phyloP scores from a whole-genome alignment of 805 yeast genomes.

The Ogataea sp. region DNA sequence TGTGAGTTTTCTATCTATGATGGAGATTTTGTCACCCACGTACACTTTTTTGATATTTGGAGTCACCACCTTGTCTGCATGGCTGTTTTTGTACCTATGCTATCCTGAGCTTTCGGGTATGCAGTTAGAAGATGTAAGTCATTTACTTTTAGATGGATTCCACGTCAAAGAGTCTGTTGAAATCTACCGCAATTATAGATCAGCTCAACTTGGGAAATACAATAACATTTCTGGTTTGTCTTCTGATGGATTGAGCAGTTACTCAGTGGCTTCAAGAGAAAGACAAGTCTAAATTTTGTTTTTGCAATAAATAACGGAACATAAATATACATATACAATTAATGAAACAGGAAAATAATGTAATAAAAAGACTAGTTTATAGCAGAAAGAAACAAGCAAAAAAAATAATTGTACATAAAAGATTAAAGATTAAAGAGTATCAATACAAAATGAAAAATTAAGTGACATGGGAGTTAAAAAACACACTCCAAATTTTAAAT shows the following conservation, averaged over 20 bases:
- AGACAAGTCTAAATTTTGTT: too few relatives aligned
- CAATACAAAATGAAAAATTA: too few relatives aligned
- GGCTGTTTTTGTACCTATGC: slow-evolving; percentile 35
- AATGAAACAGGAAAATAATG: neutral
- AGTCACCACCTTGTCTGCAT: slow-evolving; percentile 33
- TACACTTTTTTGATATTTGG: slow-evolving; percentile 44
- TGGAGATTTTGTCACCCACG: slow-evolving; percentile 42
- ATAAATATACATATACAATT: neutral
- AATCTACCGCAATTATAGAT: slow-evolving; percentile 12
- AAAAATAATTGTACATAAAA: neutral
- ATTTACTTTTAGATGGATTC: slow-evolving; percentile 37
- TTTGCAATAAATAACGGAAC: too few relatives aligned
- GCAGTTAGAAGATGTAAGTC: slow-evolving; percentile 44
- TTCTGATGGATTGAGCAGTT: neutral
- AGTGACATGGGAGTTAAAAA: too few relatives aligned
- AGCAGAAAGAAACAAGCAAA: too few relatives aligned
- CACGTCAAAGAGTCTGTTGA: slow-evolving; percentile 34
- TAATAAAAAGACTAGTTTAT: too few relatives aligned
- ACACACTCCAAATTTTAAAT: neutral
- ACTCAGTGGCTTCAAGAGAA: neutral
- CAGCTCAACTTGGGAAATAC: neutral
- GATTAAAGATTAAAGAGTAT: neutral
- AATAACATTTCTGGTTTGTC: neutral
- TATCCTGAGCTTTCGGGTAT: slow-evolving; percentile 46
- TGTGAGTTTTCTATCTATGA: slow-evolving; percentile 44